Conservation (phyloP, 2,329 filamentous ascomycete species). For the Didymella lethalis region DNA sequence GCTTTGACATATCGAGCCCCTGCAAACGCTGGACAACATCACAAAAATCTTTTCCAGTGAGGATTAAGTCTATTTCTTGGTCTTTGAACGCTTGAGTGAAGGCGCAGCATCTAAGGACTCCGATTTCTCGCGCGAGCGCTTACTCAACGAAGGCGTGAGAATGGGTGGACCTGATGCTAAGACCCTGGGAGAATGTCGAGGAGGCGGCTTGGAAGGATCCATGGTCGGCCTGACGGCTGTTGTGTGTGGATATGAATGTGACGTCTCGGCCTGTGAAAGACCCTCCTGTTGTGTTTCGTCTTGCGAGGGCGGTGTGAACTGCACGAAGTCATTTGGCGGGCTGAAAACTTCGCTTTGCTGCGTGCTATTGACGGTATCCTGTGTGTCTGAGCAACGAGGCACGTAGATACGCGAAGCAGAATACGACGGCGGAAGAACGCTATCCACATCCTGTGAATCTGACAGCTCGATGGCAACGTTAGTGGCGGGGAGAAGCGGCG, state of each 20-base stretch:
- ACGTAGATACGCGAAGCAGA: not conserved
- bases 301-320: conserved; percentile 6
- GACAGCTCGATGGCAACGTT: not conserved
- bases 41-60: not conserved
- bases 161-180: not conserved
- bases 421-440: not conserved
- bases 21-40: not conserved
- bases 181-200: too few species aligned
- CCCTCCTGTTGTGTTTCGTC: not conserved
- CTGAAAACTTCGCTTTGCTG: conserved; percentile 15
- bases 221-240: not conserved
- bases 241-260: not conserved
- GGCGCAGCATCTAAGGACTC: not conserved
- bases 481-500: not conserved
- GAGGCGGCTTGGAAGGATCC: not conserved
- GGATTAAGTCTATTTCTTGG: not conserved
- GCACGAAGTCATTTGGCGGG: not conserved
- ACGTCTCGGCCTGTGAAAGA: not conserved
- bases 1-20: not conserved
- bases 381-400: not conserved
- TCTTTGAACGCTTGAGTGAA: conserved; percentile 1
- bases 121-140: not conserved
- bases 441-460: not conserved
- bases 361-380: conserved; percentile 3
- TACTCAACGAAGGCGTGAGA: not conserved